phyloP scores from a whole-genome alignment of 139 green algal species.

The Volvox reticuliferus region DNA sequence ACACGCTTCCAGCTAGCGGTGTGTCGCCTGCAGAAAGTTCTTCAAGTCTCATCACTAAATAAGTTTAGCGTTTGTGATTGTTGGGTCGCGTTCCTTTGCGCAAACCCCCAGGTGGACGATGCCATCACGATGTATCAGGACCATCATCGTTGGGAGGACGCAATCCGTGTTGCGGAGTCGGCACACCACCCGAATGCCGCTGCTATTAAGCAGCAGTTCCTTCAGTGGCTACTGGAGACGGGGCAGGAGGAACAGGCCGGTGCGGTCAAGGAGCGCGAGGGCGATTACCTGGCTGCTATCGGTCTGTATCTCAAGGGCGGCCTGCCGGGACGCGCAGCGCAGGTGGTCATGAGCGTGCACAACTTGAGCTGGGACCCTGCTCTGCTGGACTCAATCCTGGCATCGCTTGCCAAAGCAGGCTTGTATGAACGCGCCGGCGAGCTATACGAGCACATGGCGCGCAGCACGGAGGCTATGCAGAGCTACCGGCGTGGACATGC shows the following conservation, averaged over 20 bases:
- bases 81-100: too few relatives aligned
- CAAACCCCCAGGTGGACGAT: slow-evolving; percentile 29
- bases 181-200: slow-evolving; percentile 66
- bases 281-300: slow-evolving; percentile 82
- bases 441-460: slow-evolving; percentile 77
- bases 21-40: too few relatives aligned
- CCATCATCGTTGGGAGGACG: slow-evolving; percentile 76
- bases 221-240: slow-evolving; percentile 76
- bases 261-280: slow-evolving; percentile 78
- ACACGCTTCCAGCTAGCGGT: too few relatives aligned
- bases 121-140: slow-evolving; percentile 61
- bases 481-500: slow-evolving; percentile 61
- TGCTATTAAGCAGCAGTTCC: slow-evolving; percentile 68
- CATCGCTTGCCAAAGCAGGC: slow-evolving; percentile 67
- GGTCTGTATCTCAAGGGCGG: slow-evolving; percentile 85
- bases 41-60: too few relatives aligned
- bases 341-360: slow-evolving; percentile 62
- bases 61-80: too few relatives aligned
- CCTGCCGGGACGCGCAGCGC: slow-evolving; percentile 76
- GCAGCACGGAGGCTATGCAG: slow-evolving; percentile 67
- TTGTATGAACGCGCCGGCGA: slow-evolving; percentile 80
- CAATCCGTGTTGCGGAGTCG: slow-evolving; percentile 76
- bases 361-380: slow-evolving; percentile 62
- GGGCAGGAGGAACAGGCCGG: slow-evolving; percentile 80
- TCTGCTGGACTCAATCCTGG: slow-evolving; percentile 74